phyloP scores from a whole-genome alignment of 306 rosid species.

The Trifolium repens region DNA sequence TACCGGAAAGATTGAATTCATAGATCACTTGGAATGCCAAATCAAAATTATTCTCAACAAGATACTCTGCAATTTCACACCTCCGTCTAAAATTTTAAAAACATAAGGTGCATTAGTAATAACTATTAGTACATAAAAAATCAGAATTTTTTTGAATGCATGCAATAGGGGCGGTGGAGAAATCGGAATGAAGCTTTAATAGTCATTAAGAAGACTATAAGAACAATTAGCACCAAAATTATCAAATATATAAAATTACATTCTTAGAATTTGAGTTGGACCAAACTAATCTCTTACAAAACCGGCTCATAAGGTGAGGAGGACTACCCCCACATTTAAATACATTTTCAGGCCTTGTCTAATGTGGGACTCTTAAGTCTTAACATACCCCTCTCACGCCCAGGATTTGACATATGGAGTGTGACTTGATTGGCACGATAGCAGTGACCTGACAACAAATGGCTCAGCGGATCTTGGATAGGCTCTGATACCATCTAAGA shows the following conservation, averaged over 20 bases:
- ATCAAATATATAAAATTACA: constrained; percentile 22
- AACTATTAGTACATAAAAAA: constrained; percentile 28
- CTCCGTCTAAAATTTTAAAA: constrained; percentile 72
- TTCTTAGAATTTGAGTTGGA: too few species aligned
- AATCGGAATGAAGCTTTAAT: constrained; percentile 24
- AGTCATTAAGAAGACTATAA: constrained; percentile 30
- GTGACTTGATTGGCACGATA: too few species aligned
- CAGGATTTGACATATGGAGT: too few species aligned
- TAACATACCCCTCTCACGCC: too few species aligned
- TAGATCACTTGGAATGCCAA: constrained; percentile 93
- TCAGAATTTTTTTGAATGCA: constrained; percentile 33
- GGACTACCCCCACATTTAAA: too few species aligned
- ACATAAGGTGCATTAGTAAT: constrained; percentile 41
- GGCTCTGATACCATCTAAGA: too few species aligned
- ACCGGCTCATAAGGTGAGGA: background rate
- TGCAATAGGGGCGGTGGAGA: constrained; percentile 17
- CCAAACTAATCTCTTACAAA: too few species aligned
- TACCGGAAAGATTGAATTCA: constrained; percentile 94
- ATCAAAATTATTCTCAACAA: constrained; percentile 95
- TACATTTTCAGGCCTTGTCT: too few species aligned
- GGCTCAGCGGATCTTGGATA: too few species aligned
- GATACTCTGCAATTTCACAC: constrained; percentile 90
- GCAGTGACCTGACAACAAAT: too few species aligned
- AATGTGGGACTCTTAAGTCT: too few species aligned
- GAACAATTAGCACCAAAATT: constrained; percentile 23